A percentile compares a stretch with the other conserved stretches of the same genome.
phyloP scores from a whole-genome alignment of 2,329 filamentous ascomycete species.

The Hyphodiscus sp. region DNA sequence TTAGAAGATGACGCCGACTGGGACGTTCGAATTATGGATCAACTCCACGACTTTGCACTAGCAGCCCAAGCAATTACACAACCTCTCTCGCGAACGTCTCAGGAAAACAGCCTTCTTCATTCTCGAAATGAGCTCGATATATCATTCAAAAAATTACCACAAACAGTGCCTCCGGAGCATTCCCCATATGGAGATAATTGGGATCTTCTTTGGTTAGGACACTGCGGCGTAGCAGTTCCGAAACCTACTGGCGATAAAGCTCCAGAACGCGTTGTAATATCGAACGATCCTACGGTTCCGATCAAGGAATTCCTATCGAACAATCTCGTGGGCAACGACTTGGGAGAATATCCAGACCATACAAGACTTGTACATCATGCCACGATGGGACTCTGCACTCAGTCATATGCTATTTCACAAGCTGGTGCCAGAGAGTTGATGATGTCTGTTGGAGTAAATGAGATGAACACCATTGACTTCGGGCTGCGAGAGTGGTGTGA shows the following conservation, averaged over 20 bases:
- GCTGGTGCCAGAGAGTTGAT: slow-evolving; percentile 42
- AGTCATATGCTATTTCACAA: slow-evolving; percentile 31
- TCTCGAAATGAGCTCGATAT: too few relatives aligned
- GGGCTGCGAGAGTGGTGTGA: too few relatives aligned
- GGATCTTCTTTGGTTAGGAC: slow-evolving; percentile 33
- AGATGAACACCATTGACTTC: too few relatives aligned
- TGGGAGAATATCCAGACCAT: slow-evolving; percentile 1
- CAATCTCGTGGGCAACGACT: neutral
- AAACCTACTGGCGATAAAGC: neutral
- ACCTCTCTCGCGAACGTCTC: neutral
- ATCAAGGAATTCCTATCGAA: neutral
- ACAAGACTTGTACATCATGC: slow-evolving; percentile 10
- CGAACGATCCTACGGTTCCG: neutral
- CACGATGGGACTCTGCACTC: slow-evolving; percentile 30
- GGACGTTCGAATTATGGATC: slow-evolving; percentile 29
- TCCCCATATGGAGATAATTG: slow-evolving; percentile 30
- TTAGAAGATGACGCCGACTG: slow-evolving; percentile 38
- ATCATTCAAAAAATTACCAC: neutral
- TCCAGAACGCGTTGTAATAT: too few relatives aligned
- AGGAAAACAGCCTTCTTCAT: neutral
- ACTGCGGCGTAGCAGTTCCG: slow-evolving; percentile 28
- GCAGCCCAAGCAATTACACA: slow-evolving; percentile 20
- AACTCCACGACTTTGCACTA: slow-evolving; percentile 17
- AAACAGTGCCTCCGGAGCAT: neutral
- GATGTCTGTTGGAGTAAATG: too few relatives aligned